phyloP scores from a whole-genome alignment of 2,329 filamentous ascomycete species.

The Alternaria triticina region DNA sequence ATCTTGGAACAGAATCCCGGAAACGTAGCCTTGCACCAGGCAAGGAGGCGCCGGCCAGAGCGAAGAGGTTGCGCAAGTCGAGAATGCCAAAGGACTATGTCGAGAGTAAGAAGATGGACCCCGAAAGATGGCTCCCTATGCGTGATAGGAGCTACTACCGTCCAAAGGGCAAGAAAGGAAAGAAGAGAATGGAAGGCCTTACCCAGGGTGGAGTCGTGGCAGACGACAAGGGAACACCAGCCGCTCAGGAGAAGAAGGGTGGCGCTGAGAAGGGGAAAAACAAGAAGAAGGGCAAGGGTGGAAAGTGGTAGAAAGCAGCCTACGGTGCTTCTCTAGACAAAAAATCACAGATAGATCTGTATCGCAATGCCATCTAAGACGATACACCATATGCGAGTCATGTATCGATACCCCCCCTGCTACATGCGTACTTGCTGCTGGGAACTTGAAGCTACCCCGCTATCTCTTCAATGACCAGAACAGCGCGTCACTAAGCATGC shows the following conservation, averaged over 20 bases:
- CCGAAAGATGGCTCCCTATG: constrained; percentile 91
- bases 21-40: constrained; percentile 44
- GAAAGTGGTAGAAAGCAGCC: constrained; percentile 31
- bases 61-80: constrained; percentile 64
- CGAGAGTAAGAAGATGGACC: constrained; percentile 79
- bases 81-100: constrained; percentile 77
- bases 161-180: constrained; percentile 91
- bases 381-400: neutral
- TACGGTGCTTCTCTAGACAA: neutral
- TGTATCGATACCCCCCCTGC: constrained; percentile 8
- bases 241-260: constrained; percentile 39
- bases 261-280: constrained; percentile 42
- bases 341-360: neutral
- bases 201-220: constrained; percentile 86
- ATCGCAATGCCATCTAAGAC: neutral
- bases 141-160: constrained; percentile 87
- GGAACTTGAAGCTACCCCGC: constrained; percentile 12
- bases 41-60: constrained; percentile 57
- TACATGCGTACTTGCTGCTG: neutral
- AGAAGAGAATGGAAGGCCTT: constrained; percentile 71
- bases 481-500: neutral
- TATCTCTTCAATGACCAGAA: neutral
- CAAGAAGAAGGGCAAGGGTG: constrained; percentile 48
- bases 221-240: constrained; percentile 61
- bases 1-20: constrained; percentile 48